Conservation (phyloP, 768 basidiomycete species). For the Leucogyrophana mollusca region DNA sequence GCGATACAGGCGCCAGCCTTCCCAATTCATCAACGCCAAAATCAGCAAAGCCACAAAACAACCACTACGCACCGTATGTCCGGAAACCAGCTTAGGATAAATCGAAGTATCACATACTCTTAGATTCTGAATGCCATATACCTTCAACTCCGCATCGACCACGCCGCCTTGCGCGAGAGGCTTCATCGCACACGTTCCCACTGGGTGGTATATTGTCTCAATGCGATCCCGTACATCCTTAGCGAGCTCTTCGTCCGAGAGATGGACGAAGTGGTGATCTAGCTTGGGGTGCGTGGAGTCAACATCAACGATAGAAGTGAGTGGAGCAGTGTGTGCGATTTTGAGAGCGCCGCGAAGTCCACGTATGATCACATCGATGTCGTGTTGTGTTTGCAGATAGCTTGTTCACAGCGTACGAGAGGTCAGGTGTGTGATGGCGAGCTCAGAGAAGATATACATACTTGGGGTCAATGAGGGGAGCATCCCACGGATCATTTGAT, state of each 20-base stretch:
- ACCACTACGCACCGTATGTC: constrained; percentile 40
- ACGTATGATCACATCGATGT: constrained; percentile 38
- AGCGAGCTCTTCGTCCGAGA: constrained; percentile 34
- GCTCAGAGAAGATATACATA: constrained; percentile 12
- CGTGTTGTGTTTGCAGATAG: constrained; percentile 42
- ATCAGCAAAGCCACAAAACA: background rate
- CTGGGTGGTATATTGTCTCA: constrained; percentile 44
- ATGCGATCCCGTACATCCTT: constrained; percentile 30
- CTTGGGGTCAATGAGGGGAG: constrained; percentile 45
- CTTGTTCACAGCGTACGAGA: constrained; percentile 19
- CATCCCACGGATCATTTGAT: constrained; percentile 39
- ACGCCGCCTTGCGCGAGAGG: constrained; percentile 40
- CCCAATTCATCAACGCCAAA: background rate
- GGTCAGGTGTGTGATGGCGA: constrained; percentile 19
- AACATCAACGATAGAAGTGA: constrained; percentile 35
- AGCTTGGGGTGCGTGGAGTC: constrained; percentile 25
- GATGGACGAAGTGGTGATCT: constrained; percentile 35
- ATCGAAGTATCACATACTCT: constrained; percentile 48
- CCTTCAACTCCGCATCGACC: constrained; percentile 40
- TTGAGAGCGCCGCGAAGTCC: constrained; percentile 38
- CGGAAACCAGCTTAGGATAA: constrained; percentile 41
- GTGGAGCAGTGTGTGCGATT: constrained; percentile 37
- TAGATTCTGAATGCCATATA: constrained; percentile 42
- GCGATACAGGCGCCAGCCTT: constrained; percentile 30
- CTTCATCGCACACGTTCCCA: constrained; percentile 36